phyloP scores from a whole-genome alignment of 805 yeast species.

The Zygosaccharomyces gambellarensis region DNA sequence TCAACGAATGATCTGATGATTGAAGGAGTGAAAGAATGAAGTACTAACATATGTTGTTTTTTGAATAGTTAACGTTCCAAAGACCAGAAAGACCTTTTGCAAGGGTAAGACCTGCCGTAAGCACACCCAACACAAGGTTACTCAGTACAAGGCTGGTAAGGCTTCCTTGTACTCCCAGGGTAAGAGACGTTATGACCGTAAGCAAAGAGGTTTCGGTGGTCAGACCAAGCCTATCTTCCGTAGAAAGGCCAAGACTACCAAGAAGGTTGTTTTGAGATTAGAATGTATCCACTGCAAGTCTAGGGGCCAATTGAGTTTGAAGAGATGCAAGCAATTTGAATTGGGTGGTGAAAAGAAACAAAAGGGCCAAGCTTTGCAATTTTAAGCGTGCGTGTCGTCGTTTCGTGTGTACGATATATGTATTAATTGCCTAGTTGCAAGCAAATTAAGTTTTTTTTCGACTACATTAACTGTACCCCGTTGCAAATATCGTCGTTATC shows the following conservation, averaged over 20 bases:
- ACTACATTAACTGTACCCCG: background rate
- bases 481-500: background rate
- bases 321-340: conserved; percentile 99
- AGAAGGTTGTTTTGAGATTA: conserved; percentile 98
- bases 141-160: conserved; percentile 99
- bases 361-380: conserved; percentile 99
- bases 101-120: conserved; percentile 98
- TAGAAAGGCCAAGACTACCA: conserved; percentile 99
- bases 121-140: conserved; percentile 99
- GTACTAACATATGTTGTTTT: conserved; percentile 1
- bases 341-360: conserved; percentile 99
- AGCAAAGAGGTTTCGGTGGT: conserved; percentile 99
- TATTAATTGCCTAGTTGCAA: conserved; percentile 7
- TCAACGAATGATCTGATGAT: background rate
- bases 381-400: conserved; percentile 48
- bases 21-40: background rate
- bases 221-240: conserved; percentile 99
- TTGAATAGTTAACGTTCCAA: conserved; percentile 94
- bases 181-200: conserved; percentile 99
- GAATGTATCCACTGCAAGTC: conserved; percentile 99
- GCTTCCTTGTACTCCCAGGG: conserved; percentile 99
- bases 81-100: conserved; percentile 99
- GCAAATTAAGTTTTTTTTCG: conserved; percentile 1
- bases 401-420: conserved; percentile 7
- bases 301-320: conserved; percentile 94